Percentiles rank a stretch among this genome's conserved stretches.
Conservation (phyloP, 345 rosid genomes). For the Capsella bursapastoris region DNA sequence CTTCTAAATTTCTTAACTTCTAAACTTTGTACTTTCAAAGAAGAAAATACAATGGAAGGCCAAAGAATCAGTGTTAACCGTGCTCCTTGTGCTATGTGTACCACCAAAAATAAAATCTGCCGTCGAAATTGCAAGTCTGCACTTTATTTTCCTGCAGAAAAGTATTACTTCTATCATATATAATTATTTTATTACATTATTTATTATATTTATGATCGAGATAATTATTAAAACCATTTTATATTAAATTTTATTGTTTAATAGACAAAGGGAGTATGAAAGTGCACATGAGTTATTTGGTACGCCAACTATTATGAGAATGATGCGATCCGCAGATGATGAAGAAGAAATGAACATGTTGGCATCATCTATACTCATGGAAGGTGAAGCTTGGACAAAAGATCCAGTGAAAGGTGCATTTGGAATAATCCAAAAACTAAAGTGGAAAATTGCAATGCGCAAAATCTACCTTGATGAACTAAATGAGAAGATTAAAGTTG, state of each 20-base stretch:
- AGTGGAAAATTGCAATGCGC: neutral
- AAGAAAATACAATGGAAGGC: neutral
- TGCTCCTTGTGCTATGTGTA: neutral
- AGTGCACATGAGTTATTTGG: neutral
- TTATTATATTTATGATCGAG: neutral
- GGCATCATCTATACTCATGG: slow-evolving; percentile 11
- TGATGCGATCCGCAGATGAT: neutral
- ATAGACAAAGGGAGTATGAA: neutral
- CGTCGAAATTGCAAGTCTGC: neutral
- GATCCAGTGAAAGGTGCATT: neutral
- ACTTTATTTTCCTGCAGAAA: neutral
- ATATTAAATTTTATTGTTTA: neutral
- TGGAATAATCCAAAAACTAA: neutral
- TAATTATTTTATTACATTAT: neutral
- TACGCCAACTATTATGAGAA: neutral
- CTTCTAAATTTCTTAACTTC: too few species aligned
- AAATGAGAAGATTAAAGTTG: neutral
- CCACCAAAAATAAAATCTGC: neutral
- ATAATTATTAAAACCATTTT: neutral
- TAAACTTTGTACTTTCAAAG: too few species aligned
- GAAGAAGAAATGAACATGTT: neutral
- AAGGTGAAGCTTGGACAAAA: neutral
- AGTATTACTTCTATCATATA: neutral
- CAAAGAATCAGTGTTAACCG: neutral
- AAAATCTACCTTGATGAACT: neutral